These are phyloP conservation scores for Lachnum nothofagi DNA, from an alignment of 2,329 filamentous ascomycete genomes.

Conservation along the genomic window DNA sequence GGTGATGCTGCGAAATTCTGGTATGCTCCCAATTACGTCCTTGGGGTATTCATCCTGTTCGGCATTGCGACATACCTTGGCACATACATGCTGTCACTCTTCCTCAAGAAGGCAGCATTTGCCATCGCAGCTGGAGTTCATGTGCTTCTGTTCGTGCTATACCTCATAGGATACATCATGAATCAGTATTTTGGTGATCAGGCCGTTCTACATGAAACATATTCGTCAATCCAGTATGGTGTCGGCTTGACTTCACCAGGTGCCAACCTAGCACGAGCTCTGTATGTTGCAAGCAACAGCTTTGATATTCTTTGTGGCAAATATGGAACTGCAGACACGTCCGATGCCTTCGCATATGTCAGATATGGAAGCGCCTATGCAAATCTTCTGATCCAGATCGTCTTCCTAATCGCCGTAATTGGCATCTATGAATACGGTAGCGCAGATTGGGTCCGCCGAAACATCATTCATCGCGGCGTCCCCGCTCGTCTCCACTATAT, in stretches of 20 bases:
- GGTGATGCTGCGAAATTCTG: slow-evolving; percentile 17
- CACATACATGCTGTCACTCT: slow-evolving; percentile 25
- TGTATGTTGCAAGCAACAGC: slow-evolving; percentile 44
- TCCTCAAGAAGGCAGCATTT: slow-evolving; percentile 25
- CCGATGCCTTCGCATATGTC: slow-evolving; percentile 19
- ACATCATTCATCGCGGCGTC: slow-evolving; percentile 20
- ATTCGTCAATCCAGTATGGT: slow-evolving; percentile 52
- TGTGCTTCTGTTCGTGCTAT: slow-evolving; percentile 40
- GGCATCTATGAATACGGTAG: slow-evolving; percentile 27
- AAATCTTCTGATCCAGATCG: slow-evolving; percentile 26
- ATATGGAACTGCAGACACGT: slow-evolving; percentile 21
- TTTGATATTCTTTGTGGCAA: slow-evolving; percentile 26
- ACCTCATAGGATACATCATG: slow-evolving; percentile 44
- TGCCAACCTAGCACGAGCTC: slow-evolving; percentile 51
- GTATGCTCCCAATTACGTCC: slow-evolving; percentile 20
- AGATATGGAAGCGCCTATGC: slow-evolving; percentile 26
- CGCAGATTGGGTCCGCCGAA: slow-evolving; percentile 23
- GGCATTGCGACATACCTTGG: slow-evolving; percentile 28
- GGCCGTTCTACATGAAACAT: slow-evolving; percentile 45
- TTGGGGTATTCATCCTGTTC: slow-evolving; percentile 26
- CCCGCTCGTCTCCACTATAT: slow-evolving; percentile 25
- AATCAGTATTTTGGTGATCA: slow-evolving; percentile 54
- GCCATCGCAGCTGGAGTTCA: slow-evolving; percentile 27
- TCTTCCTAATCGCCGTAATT: slow-evolving; percentile 20
- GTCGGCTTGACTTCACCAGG: slow-evolving; percentile 53